phyloP scores from a whole-genome alignment of 2,329 filamentous ascomycete species.

The Fusarium verticillioides region DNA sequence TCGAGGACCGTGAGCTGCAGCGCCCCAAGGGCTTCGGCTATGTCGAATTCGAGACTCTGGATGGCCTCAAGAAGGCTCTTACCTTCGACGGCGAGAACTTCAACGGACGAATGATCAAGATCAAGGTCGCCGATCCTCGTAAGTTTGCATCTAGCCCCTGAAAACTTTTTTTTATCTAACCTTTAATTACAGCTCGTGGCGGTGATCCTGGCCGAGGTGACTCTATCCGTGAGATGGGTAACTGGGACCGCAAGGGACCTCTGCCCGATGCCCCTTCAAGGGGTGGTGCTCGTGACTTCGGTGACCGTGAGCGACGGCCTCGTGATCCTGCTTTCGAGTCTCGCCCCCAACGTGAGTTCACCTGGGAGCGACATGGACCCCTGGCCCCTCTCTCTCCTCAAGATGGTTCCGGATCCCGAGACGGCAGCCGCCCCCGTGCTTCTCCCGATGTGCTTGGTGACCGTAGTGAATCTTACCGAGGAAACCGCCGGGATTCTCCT shows the following conservation, averaged over 20 bases:
- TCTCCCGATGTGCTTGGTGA: slow-evolving; percentile 65
- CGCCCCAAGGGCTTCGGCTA: slow-evolving; percentile 99
- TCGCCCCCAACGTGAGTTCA: slow-evolving; percentile 75
- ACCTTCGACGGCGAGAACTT: slow-evolving; percentile 83
- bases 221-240: slow-evolving; percentile 78
- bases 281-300: slow-evolving; percentile 64
- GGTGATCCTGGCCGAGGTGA: slow-evolving; percentile 70
- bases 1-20: slow-evolving; percentile 93
- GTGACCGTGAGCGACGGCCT: slow-evolving; percentile 73
- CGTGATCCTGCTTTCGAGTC: slow-evolving; percentile 71
- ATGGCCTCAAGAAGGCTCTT: slow-evolving; percentile 92
- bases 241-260: slow-evolving; percentile 95
- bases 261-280: slow-evolving; percentile 76
- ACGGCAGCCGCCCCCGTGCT: slow-evolving; percentile 63
- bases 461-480: slow-evolving; percentile 67
- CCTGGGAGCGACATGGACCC: slow-evolving; percentile 96
- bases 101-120: slow-evolving; percentile 87
- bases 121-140: slow-evolving; percentile 98
- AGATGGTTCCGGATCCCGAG: slow-evolving; percentile 60
- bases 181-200: slow-evolving; percentile 76
- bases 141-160: slow-evolving; percentile 56
- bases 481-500: slow-evolving; percentile 74
- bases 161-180: slow-evolving; percentile 49
- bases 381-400: slow-evolving; percentile 76
- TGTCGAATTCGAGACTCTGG: slow-evolving; percentile 88